Conservation (phyloP, 2,329 filamentous ascomycete genomes). For the Atkinsonella hypoxylon region DNA sequence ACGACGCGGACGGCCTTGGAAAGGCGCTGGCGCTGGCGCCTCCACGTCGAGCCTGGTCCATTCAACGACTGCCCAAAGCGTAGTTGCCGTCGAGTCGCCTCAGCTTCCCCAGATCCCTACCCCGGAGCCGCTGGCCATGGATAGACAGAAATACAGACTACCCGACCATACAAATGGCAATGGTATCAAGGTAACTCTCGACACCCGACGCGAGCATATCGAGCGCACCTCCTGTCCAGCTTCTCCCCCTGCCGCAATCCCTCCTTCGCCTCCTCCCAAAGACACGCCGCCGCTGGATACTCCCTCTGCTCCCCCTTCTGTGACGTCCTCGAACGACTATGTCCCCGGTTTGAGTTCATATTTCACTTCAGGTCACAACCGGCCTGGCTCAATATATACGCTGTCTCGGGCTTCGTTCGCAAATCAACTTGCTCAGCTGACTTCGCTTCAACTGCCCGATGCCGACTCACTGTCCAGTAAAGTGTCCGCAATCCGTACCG, state of each 20-base stretch:
- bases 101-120: slow-evolving; percentile 40
- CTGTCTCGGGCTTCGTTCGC: slow-evolving; percentile 86
- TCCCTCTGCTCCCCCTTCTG: slow-evolving; percentile 13
- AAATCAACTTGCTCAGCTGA: slow-evolving; percentile 84
- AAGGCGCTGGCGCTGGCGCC: slow-evolving; percentile 48
- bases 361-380: slow-evolving; percentile 54
- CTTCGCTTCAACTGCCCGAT: slow-evolving; percentile 78
- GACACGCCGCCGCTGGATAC: slow-evolving; percentile 25
- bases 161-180: slow-evolving; percentile 59
- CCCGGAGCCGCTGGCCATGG: slow-evolving; percentile 45
- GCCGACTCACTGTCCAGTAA: slow-evolving; percentile 71
- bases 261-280: slow-evolving; percentile 27
- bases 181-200: slow-evolving; percentile 50
- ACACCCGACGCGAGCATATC: slow-evolving; percentile 46
- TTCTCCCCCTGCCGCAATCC: slow-evolving; percentile 22
- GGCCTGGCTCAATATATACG: slow-evolving; percentile 84
- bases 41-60: slow-evolving; percentile 18
- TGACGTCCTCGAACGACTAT: slow-evolving; percentile 27
- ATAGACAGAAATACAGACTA: slow-evolving; percentile 63
- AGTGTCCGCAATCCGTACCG: slow-evolving; percentile 75
- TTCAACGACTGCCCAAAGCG: slow-evolving; percentile 9
- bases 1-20: slow-evolving; percentile 61
- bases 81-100: slow-evolving; percentile 20
- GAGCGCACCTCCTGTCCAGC: slow-evolving; percentile 34
- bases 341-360: slow-evolving; percentile 44